Evolutionary conservation across 169 alveolate genomes (phyloP).

Genomic region (Eimeria tenella): DNA sequence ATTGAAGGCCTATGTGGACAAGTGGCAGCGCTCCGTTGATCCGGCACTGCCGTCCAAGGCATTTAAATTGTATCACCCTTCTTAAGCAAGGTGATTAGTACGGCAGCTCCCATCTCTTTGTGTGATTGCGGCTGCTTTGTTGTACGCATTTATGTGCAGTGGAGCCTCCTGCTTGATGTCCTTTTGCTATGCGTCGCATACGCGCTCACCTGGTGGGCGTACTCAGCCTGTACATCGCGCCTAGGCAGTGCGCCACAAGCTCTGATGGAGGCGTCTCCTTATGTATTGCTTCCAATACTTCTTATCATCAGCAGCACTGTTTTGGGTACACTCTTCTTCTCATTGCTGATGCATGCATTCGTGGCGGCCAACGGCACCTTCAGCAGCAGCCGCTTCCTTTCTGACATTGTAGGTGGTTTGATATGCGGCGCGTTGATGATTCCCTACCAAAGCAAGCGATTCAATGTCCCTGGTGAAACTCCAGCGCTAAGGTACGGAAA

Average conservation of each 20-base stretch:
- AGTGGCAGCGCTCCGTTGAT: background rate
- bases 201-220: conserved; percentile 58
- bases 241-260: conserved; percentile 57
- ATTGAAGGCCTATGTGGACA: background rate
- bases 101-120: too few species aligned
- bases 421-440: conserved; percentile 68
- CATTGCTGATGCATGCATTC: conserved; percentile 72
- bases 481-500: conserved; percentile 52
- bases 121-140: background rate
- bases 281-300: conserved; percentile 57
- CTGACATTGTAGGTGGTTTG: conserved; percentile 58
- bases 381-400: conserved; percentile 34
- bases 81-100: too few species aligned
- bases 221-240: conserved; percentile 61
- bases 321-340: conserved; percentile 61
- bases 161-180: conserved; percentile 7
- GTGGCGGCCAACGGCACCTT: conserved; percentile 79
- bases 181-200: conserved; percentile 14
- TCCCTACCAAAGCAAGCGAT: conserved; percentile 77
- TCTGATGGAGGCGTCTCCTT: conserved; percentile 52
- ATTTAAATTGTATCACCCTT: too few species aligned
- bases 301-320: conserved; percentile 57
- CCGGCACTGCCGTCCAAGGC: background rate
- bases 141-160: background rate
- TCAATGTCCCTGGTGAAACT: conserved; percentile 60